phyloP scores from a whole-genome alignment of 306 rosid genomes.

The Gastrolobium bilobum region DNA sequence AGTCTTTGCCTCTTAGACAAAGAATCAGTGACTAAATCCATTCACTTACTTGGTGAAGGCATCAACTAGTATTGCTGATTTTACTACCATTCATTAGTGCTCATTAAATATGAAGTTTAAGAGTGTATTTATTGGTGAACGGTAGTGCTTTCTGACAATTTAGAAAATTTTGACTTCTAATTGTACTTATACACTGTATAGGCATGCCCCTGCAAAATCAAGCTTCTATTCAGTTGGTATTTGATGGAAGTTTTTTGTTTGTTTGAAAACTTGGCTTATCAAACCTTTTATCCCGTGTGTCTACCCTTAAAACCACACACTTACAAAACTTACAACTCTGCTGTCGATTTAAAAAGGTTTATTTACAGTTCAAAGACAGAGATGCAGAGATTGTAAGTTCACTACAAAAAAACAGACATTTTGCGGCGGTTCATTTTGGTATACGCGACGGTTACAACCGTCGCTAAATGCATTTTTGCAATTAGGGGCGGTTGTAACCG shows the following conservation, averaged over 20 bases:
- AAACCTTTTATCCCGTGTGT: neutral
- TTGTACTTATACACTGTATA: neutral
- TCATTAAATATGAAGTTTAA: neutral
- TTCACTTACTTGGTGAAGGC: neutral
- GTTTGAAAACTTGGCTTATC: neutral
- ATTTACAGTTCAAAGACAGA: neutral
- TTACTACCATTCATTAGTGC: neutral
- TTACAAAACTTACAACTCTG: neutral
- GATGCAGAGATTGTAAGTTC: neutral
- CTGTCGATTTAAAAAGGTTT: neutral
- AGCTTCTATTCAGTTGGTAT: neutral
- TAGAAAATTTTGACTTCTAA: neutral
- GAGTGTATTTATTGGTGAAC: neutral
- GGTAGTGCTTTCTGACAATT: neutral
- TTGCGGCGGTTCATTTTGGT: no score
- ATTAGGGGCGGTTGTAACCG: no score
- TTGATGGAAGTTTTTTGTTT: neutral
- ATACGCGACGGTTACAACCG: no score
- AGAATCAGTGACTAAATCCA: neutral
- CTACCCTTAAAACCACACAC: neutral
- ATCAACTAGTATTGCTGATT: neutral
- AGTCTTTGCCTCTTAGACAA: neutral
- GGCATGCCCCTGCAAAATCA: neutral
- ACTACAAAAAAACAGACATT: no score
- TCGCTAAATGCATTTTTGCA: no score